Percentiles rank a stretch among this genome's conserved stretches.
phyloP scores from a whole-genome alignment of 164 flowering plant species.

The Saururus chinensis region DNA sequence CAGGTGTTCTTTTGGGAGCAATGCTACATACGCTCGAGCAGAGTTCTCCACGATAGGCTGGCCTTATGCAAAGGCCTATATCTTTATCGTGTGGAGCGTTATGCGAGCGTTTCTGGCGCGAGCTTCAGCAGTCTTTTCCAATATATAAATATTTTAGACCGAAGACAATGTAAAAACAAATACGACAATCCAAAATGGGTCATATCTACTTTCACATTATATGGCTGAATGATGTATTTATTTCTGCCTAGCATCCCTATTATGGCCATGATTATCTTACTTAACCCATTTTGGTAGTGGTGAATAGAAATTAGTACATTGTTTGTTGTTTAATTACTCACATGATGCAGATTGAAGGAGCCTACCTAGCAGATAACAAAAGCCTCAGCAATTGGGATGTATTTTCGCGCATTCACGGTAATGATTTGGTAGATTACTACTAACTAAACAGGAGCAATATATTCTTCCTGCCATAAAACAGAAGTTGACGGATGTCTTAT shows the following conservation, averaged over 20 bases:
- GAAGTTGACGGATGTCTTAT: neutral
- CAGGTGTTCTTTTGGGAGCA: too few relatives aligned
- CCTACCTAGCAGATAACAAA: slow-evolving; percentile 12
- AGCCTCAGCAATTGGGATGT: slow-evolving; percentile 31
- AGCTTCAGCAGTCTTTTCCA: too few relatives aligned
- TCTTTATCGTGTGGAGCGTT: too few relatives aligned
- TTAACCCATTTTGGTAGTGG: neutral
- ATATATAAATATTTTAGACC: too few relatives aligned
- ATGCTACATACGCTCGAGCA: too few relatives aligned
- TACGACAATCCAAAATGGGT: too few relatives aligned
- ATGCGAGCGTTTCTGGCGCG: too few relatives aligned
- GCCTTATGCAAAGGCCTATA: too few relatives aligned
- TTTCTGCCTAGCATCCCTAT: neutral
- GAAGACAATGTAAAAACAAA: too few relatives aligned
- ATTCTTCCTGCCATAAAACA: neutral
- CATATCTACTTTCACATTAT: too few relatives aligned
- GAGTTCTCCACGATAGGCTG: too few relatives aligned
- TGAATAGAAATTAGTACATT: neutral
- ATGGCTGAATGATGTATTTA: too few relatives aligned
- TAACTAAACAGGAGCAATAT: neutral
- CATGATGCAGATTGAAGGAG: slow-evolving; percentile 23
- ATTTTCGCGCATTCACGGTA: slow-evolving; percentile 11
- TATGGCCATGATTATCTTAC: neutral
- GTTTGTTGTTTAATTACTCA: neutral
- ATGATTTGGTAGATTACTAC: neutral